Base-by-base conservation (phyloP, 2,329 filamentous ascomycete genomes). In the Bimuria novae-zelandiae region DNA sequence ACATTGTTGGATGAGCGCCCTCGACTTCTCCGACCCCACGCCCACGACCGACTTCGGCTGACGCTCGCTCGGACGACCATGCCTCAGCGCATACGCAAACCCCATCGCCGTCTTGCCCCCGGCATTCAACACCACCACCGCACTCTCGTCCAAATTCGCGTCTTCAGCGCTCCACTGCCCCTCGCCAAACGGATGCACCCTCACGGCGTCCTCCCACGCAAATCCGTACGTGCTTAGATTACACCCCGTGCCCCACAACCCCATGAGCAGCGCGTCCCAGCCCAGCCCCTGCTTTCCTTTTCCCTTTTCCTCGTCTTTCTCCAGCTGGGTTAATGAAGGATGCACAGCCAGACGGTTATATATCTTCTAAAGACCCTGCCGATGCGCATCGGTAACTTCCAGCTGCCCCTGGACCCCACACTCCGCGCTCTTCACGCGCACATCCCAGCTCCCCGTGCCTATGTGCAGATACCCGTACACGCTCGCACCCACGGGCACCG, bases 391-490 rank as follows among this genome's bases (percentile, higher is more conserved):
- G 5, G 65, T 67, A 36, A 78, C 77, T n/a, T 68, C 51, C 56
- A 76, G 66, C 25, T 79, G 72, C 21, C 55, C 42, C 19, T 51
- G n/a, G n/a, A n/a, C n/a, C n/a, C n/a, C 55, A 5, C 54, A 42
- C 4, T 66, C 70, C 19, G 59, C 48, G 0, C 57, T 47, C 27
- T 67, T 55, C 25, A 81, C 69, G 21, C 67, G 55, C 3, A 81
- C 58, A 37, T 77, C 74, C 8, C 76, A 60, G 0, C 72, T 57
- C 1, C 74, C 64, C 0, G 70, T 71, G 0, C 72, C 72, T 3
- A 77, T 76, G 0, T 79, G 77, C 60, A 79, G 75, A 60, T 73
- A 80, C 0, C 79, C 80, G 32, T 57, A 80, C 0, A 81, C 52
- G 1, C 72, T 58, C 0, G 69, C 68, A 5, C 75, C 78, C 2